Evolutionary conservation across 2,329 filamentous ascomycete species (phyloP).

Genomic region (Coniochaeta sp.): DNA sequence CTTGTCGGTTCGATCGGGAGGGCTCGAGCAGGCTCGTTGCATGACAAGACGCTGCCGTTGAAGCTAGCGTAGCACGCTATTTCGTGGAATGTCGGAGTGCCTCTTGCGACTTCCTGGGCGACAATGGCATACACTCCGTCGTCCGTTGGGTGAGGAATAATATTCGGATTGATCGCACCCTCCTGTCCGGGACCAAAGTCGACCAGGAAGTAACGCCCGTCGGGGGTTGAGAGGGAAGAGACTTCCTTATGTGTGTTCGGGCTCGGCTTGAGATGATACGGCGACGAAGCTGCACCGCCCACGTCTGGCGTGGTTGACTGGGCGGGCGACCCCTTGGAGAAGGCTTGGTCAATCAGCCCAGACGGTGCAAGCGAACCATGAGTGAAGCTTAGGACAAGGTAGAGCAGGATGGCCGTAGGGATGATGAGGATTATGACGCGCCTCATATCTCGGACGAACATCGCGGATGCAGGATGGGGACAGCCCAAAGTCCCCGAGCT

Average conservation of each 20-base stretch:
- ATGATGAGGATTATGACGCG: slow-evolving; percentile 21
- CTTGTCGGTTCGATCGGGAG: slow-evolving; percentile 38
- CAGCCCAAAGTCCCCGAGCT: neutral
- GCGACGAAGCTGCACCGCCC: neutral
- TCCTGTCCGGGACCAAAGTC: slow-evolving; percentile 28
- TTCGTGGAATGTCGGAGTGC: slow-evolving; percentile 28
- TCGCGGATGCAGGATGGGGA: slow-evolving; percentile 6
- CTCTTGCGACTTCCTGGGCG: slow-evolving; percentile 32
- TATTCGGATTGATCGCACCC: slow-evolving; percentile 43
- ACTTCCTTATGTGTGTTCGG: slow-evolving; percentile 26
- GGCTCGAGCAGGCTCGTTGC: slow-evolving; percentile 28
- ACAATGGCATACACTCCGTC: slow-evolving; percentile 42
- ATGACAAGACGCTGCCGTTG: slow-evolving; percentile 27
- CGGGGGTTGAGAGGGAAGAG: slow-evolving; percentile 35
- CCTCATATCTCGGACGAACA: slow-evolving; percentile 24
- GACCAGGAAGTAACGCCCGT: slow-evolving; percentile 41
- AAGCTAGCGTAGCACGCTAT: slow-evolving; percentile 44
- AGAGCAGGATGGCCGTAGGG: slow-evolving; percentile 20
- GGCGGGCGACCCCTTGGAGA: neutral
- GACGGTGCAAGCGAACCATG: slow-evolving; percentile 5
- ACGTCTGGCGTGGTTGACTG: neutral
- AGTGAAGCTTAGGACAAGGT: slow-evolving; percentile 16
- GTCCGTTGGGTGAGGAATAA: slow-evolving; percentile 45
- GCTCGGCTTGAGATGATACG: neutral
- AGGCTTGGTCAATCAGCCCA: neutral